A percentile compares a stretch with the other conserved stretches of the same genome.
Evolutionary conservation across 495 filamentous ascomycete species (phyloP).

Genomic region (Xylaria grammica): DNA sequence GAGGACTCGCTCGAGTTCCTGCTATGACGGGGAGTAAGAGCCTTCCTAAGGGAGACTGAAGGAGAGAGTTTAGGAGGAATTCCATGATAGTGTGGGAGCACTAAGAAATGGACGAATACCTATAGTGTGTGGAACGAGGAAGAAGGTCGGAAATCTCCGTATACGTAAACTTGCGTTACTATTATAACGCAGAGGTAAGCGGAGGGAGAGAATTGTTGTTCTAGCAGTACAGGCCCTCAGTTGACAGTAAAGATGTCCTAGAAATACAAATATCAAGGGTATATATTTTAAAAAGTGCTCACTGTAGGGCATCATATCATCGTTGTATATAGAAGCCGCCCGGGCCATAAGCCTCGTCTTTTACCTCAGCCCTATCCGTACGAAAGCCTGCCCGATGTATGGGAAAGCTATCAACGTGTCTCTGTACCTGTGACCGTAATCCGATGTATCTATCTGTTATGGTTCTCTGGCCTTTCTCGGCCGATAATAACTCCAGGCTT

Average conservation of each 20-base stretch:
- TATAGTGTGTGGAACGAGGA: too few species aligned
- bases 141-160: too few species aligned
- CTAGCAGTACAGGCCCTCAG: too few species aligned
- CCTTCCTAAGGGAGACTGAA: neutral
- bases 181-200: too few species aligned
- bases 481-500: constrained; percentile 31
- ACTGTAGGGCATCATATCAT: constrained; percentile 18
- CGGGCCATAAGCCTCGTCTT: constrained; percentile 50
- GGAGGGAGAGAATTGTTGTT: too few species aligned
- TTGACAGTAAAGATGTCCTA: neutral
- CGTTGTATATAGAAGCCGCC: constrained; percentile 52
- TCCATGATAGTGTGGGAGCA: neutral
- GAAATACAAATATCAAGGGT: neutral
- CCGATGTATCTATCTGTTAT: constrained; percentile 46
- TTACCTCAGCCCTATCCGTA: constrained; percentile 50
- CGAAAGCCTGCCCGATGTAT: constrained; percentile 63
- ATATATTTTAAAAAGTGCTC: neutral
- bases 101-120: too few species aligned
- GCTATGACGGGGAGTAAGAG: neutral
- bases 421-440: constrained; percentile 50
- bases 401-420: constrained; percentile 57
- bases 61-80: neutral
- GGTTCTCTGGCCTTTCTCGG: constrained; percentile 33
- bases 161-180: too few species aligned
- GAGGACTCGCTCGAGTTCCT: neutral